Evolutionary conservation across 331 rosid species (phyloP), one percentile per base, ranked within the genome.

Genomic region (Pyrus hybrid): DNA sequence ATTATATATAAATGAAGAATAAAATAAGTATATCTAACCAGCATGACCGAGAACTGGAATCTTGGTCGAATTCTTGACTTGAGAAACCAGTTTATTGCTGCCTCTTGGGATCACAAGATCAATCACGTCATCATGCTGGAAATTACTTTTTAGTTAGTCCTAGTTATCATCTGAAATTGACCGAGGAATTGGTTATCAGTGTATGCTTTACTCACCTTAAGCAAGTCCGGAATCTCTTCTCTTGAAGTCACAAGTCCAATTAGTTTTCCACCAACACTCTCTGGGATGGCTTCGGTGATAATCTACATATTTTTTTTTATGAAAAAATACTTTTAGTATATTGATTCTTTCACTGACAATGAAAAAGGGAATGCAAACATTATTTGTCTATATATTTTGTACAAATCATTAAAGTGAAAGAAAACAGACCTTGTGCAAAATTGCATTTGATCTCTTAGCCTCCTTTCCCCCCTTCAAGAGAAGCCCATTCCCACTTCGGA

Each of bases 41-140:
- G 99, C 97, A 78, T 95, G 99, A 72, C 99, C 99, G 51, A 95
- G 91, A 79, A 95, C 99, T 58, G 99, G 98, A 84, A 95, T 95
- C 83, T 95, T 92, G 65, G 99, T 95, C n/a, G 90, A 92, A 78
- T 87, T 88, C 88, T 92, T 92, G 66, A 95, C 93, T 85, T 91
- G 89, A 80, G 98, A 86, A 60, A 95, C 97, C 79, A 95, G 93
- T 84, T 95, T 83, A 85, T 92, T 95, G 92, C 99, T 95, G 74
- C 99, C 99, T 82, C 99, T 89, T 54, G 99, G 99, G 82, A 95
- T 95, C 76, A 95, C 97, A 70, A 95, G 90, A 83, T 95, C 99
- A 77, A 95, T 95, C 51, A 90, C 93, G 60, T 95, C 96, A 79
- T 95, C 97, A 56, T 87, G 91, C 99, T 95, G 87, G 76, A 80